These are phyloP conservation scores for Lactuca saligna DNA, from an alignment of 129 eudicot species.

Conservation along the genomic window DNA sequence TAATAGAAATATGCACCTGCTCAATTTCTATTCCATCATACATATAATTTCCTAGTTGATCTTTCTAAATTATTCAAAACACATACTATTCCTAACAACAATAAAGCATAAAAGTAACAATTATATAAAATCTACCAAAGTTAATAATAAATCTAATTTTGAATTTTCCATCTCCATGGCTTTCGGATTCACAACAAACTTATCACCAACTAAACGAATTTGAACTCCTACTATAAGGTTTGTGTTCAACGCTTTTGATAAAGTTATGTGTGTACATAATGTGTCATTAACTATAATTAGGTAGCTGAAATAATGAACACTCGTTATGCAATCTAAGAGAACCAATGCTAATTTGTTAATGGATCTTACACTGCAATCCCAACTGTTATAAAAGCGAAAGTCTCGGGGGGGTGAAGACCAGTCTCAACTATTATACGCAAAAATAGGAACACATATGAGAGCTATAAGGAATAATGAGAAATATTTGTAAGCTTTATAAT, in stretches of 20 bases:
- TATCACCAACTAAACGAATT: constrained; percentile 77
- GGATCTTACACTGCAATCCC: constrained; percentile 91
- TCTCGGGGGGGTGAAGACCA: constrained; percentile 93
- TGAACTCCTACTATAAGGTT: constrained; percentile 84
- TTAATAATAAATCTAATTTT: constrained; percentile 73
- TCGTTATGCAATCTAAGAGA: constrained; percentile 3
- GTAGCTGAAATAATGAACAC: constrained; percentile 22
- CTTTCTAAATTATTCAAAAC: too few relatives aligned
- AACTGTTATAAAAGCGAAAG: constrained; percentile 95
- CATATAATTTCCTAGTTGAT: too few relatives aligned
- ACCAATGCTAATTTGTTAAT: constrained; percentile 9
- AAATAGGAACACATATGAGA: constrained; percentile 5
- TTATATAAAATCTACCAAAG: too few relatives aligned
- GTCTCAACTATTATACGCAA: constrained; percentile 86
- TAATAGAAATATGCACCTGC: too few relatives aligned
- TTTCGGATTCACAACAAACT: constrained; percentile 88
- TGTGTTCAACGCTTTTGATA: constrained; percentile 83
- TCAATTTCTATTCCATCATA: too few relatives aligned
- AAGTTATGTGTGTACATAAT: constrained; percentile 57
- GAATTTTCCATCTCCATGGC: constrained; percentile 86
- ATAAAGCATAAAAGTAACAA: too few relatives aligned
- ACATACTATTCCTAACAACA: too few relatives aligned
- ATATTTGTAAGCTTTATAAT: constrained; percentile 4
- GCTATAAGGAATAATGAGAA: neutral
- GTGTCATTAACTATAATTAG: constrained; percentile 20